Percentiles rank a stretch among this genome's conserved stretches.
Evolutionary conservation across 2,329 filamentous ascomycete genomes (phyloP).

Genomic region (Amauroascus verrucosus): DNA sequence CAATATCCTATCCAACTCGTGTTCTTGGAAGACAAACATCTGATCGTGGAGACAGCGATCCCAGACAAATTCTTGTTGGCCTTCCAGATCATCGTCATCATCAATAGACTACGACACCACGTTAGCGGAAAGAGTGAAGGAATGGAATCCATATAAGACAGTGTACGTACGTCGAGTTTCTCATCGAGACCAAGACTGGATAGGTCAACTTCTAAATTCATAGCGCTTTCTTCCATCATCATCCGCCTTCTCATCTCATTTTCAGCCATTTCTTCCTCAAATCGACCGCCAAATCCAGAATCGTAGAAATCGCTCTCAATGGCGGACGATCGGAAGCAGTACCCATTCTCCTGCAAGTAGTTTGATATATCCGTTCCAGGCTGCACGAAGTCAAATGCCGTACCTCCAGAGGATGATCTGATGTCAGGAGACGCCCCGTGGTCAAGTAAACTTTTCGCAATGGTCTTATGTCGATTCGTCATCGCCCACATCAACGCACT

Average conservation of each 20-base stretch:
- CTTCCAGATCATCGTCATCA: slow-evolving; percentile 57
- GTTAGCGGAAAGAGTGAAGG: slow-evolving; percentile 6
- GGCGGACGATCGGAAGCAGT: slow-evolving; percentile 44
- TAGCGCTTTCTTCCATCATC: slow-evolving; percentile 99
- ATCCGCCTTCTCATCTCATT: slow-evolving; percentile 80
- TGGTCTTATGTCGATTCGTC: slow-evolving; percentile 94
- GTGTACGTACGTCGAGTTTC: slow-evolving; percentile 63
- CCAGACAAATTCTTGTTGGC: slow-evolving; percentile 93
- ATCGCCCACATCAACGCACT: slow-evolving; percentile 99
- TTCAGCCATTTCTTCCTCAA: slow-evolving; percentile 95
- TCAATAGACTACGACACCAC: slow-evolving; percentile 34
- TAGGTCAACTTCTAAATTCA: slow-evolving; percentile 90
- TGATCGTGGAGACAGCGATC: slow-evolving; percentile 88
- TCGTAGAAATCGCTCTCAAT: slow-evolving; percentile 82
- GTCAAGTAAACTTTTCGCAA: slow-evolving; percentile 84
- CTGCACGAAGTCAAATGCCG: slow-evolving; percentile 89
- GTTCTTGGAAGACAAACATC: slow-evolving; percentile 99
- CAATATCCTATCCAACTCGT: slow-evolving; percentile 80
- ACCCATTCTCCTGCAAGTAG: slow-evolving; percentile 89
- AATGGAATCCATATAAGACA: slow-evolving; percentile 11
- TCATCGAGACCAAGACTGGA: slow-evolving; percentile 95
- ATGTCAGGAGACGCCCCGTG: slow-evolving; percentile 92
- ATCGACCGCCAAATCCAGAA: slow-evolving; percentile 81
- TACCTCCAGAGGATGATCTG: slow-evolving; percentile 86
- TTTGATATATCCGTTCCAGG: slow-evolving; percentile 95